Percentiles rank a stretch among this genome's conserved stretches.
Evolutionary conservation across 345 rosid genomes (phyloP).

Genomic region (Trapa bicornis): DNA sequence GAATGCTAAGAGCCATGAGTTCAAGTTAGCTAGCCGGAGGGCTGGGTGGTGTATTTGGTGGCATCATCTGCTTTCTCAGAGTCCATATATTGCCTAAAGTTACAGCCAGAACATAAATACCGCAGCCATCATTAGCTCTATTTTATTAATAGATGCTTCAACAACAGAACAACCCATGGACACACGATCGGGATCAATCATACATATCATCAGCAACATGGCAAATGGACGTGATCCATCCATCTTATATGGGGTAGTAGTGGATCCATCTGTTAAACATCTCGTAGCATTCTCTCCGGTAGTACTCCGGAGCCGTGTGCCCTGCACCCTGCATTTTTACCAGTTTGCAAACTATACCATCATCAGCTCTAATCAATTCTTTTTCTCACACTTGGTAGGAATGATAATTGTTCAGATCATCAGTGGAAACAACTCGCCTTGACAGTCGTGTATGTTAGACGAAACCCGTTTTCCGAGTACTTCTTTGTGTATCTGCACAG

Average conservation of each 20-base stretch:
- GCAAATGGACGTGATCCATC: neutral
- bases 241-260: slow-evolving; percentile 19
- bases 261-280: slow-evolving; percentile 27
- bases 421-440: slow-evolving; percentile 6
- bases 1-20: slow-evolving; percentile 11
- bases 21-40: slow-evolving; percentile 16
- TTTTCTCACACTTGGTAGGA: neutral
- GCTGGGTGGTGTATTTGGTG: too few species aligned
- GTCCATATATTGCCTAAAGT: too few species aligned
- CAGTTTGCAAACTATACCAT: neutral
- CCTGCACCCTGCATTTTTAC: slow-evolving; percentile 18
- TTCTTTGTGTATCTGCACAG: slow-evolving; percentile 11
- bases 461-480: slow-evolving; percentile 9
- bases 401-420: neutral
- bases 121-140: too few species aligned
- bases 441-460: slow-evolving; percentile 12
- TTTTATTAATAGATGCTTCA: too few species aligned
- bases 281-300: slow-evolving; percentile 17
- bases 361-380: neutral
- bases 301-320: slow-evolving; percentile 19
- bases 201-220: neutral
- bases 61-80: too few species aligned
- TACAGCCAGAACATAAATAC: too few species aligned
- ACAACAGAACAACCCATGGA: neutral
- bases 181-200: neutral